Conservation (phyloP, 768 basidiomycete species). For the Amanita rimosa region DNA sequence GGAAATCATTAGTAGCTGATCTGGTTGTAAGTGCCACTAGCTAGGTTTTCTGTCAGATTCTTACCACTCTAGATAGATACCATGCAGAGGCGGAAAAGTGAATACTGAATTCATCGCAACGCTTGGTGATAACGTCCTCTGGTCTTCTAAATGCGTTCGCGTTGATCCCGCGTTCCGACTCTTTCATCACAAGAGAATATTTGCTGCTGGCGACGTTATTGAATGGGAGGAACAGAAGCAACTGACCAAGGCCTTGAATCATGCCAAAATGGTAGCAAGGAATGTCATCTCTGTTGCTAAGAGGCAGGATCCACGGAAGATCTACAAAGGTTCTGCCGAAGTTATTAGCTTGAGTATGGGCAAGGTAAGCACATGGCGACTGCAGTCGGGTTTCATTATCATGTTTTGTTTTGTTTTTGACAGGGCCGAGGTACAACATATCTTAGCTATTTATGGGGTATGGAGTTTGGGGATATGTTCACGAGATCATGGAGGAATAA, state of each 20-base stretch:
- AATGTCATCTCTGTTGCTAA: conserved; percentile 38
- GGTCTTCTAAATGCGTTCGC: conserved; percentile 30
- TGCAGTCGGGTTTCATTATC: not conserved
- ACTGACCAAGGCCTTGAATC: conserved; percentile 29
- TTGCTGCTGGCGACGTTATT: conserved; percentile 56
- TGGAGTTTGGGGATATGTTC: conserved; percentile 6
- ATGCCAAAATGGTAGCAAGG: conserved; percentile 31
- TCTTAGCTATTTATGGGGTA: conserved; percentile 2
- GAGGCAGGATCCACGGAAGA: conserved; percentile 19
- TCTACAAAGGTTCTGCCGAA: conserved; percentile 40
- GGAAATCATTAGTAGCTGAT: conserved; percentile 39
- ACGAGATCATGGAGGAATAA: not conserved
- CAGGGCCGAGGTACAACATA: conserved; percentile 2
- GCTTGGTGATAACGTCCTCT: conserved; percentile 26
- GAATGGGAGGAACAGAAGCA: conserved; percentile 58
- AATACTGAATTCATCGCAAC: conserved; percentile 42
- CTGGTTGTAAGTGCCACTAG: conserved; percentile 35
- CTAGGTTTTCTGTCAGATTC: not conserved
- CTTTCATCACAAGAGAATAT: conserved; percentile 36
- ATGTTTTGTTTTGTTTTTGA: no score
- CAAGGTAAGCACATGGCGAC: conserved; percentile 27
- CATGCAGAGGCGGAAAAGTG: conserved; percentile 30
- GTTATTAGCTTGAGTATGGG: conserved; percentile 46
- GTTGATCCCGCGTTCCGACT: conserved; percentile 51
- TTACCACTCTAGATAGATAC: conserved; percentile 12